Evolutionary conservation across 2,329 filamentous ascomycete species (phyloP).

Genomic region (Hypocreales sp.): DNA sequence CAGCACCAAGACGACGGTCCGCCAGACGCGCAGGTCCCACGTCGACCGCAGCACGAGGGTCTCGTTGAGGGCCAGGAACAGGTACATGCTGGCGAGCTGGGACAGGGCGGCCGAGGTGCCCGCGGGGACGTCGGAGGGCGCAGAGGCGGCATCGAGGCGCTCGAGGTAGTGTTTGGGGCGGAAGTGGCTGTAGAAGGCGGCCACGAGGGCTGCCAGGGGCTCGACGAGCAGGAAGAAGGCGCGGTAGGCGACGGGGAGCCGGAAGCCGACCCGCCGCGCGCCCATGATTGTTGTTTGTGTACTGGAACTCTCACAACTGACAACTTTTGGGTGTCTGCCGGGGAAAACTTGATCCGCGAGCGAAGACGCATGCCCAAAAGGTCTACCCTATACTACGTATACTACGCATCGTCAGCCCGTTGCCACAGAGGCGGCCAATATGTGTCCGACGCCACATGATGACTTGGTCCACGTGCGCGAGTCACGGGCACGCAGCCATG

Average conservation of each 20-base stretch:
- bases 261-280: slow-evolving; percentile 17
- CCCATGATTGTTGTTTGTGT: slow-evolving; percentile 13
- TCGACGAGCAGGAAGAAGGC: slow-evolving; percentile 66
- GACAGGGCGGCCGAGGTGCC: slow-evolving; percentile 52
- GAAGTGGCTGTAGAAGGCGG: slow-evolving; percentile 36
- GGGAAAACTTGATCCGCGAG: too few relatives aligned
- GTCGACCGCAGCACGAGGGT: slow-evolving; percentile 59
- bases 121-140: slow-evolving; percentile 28
- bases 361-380: too few relatives aligned
- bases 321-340: too few relatives aligned
- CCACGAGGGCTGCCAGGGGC: slow-evolving; percentile 35
- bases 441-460: too few relatives aligned
- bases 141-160: slow-evolving; percentile 42
- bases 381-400: too few relatives aligned
- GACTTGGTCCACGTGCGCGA: too few relatives aligned
- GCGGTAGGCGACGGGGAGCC: slow-evolving; percentile 46
- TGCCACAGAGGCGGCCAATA: too few relatives aligned
- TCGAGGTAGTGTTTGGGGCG: slow-evolving; percentile 41
- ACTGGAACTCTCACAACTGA: too few relatives aligned
- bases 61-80: slow-evolving; percentile 65
- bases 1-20: slow-evolving; percentile 46
- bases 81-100: slow-evolving; percentile 65
- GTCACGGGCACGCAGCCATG: too few relatives aligned
- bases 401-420: too few relatives aligned
- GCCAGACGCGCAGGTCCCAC: slow-evolving; percentile 54